phyloP scores from a whole-genome alignment of 148 eudicot genomes.

The Tetragonia tetragonoides region DNA sequence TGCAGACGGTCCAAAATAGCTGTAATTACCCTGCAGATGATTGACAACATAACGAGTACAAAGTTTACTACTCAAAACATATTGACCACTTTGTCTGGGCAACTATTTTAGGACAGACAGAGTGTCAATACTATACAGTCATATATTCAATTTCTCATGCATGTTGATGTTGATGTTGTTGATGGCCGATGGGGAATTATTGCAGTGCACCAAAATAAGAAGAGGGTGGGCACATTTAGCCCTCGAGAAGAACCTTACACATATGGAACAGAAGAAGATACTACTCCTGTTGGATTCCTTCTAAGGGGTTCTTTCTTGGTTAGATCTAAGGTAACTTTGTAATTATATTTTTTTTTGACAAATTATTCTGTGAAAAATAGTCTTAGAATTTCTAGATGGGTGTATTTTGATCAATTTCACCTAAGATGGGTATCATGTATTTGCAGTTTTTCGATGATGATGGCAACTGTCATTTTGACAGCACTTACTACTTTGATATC shows the following conservation, averaged over 20 bases:
- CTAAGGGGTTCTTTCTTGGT: constrained; percentile 39
- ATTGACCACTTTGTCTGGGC: too few species aligned
- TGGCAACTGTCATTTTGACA: constrained; percentile 41
- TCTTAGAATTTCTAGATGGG: too few species aligned
- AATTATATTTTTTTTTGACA: too few species aligned
- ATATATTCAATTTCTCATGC: too few species aligned
- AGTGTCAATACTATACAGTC: background rate
- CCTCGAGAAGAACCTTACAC: constrained; percentile 37
- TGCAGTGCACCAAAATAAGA: constrained; percentile 37
- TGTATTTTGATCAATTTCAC: background rate
- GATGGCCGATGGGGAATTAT: background rate
- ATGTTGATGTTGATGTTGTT: too few species aligned
- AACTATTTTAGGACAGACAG: background rate
- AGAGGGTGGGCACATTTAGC: constrained; percentile 32
- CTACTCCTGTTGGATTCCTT: constrained; percentile 37
- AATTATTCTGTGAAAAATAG: background rate
- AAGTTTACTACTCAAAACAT: too few species aligned
- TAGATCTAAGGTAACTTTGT: constrained; percentile 28
- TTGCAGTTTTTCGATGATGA: constrained; percentile 45
- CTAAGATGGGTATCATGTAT: constrained; percentile 11
- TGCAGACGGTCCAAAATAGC: too few species aligned
- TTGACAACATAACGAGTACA: too few species aligned
- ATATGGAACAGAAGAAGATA: constrained; percentile 38
- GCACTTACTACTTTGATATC: constrained; percentile 44
- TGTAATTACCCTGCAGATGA: too few species aligned